Evolutionary conservation across 2,329 filamentous ascomycete species (phyloP), one percentile per base, ranked within the genome.

Genomic region (Myriosclerotinia curreyana): DNA sequence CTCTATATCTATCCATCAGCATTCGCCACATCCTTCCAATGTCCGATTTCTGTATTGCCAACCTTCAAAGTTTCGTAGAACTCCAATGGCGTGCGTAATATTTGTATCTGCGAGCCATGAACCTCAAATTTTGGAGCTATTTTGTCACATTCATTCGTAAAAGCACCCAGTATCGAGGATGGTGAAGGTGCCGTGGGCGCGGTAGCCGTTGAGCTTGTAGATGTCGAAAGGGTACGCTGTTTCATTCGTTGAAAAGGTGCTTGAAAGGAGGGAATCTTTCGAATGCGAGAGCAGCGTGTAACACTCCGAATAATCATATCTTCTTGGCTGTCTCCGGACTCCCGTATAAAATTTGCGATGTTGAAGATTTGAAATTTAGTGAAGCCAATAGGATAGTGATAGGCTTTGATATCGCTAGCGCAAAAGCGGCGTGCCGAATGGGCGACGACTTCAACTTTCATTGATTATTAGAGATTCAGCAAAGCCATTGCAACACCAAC

Each of bases 61-160:
- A 92, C 91, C 86, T 97, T 97, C 65, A 99, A 80, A 9, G 89
- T 91, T 70, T 90, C 86, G 77, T 97, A 99, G 75, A 99, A 99
- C 61, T 94, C 90, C n/a, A 84, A 78, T 0, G 95, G 95, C 2
- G 89, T 89, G 70, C 87, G 83, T 15, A 99, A 77, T 25, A 99
- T 88, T 14, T 83, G 82, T 58, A 99, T 89, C 65, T 94, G 86
- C 6, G 91, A 90, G 1, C 92, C 91, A 34, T 87, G 80, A 34
- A 99, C 82, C 74, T 93, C 90, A 71, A 99, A 96, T 52, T 90
- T 88, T n/a, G 95, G 95, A 4, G 93, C 90, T 68, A 98, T 86
- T 71, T 84, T 89, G 76, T 99, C 95, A 66, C 99, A 79, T 76
- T 99, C 93, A 51, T 81, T 80, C 15, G 85, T 87, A 62, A 90